Base-by-base conservation (phyloP, 225 moss, liverwort and hornwort genomes). In the Lunularia cruciata region DNA sequence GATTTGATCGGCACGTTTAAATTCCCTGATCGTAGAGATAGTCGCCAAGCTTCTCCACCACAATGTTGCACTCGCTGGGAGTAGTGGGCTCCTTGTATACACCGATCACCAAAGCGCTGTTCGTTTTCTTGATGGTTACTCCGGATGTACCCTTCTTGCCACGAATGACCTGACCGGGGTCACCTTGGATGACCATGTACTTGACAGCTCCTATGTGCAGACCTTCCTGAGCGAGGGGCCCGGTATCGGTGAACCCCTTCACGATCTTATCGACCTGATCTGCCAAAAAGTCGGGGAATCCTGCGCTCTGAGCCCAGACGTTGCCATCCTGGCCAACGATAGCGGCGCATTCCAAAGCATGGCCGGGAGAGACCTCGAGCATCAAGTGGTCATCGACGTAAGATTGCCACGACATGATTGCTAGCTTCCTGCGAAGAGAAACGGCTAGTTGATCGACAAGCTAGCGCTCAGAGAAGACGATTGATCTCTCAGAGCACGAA, bases 111-210 rank as follows among this genome's bases (percentile, higher is more conserved):
- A 92, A 59, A 10, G 87, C 79, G 53, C 67, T 73, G 67, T 19
- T 65, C 7, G 74, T 78, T 79, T 80, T 86, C 76, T 84, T 84
- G 32, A 81, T 70, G 22, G 45, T 57, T 18, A 78, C 75, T 23
- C 90, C 90, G 45, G 82, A 85, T 32, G 60, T 0, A 33, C 82
- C 87, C 81, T 84, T 87, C 66, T 89, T 92, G 23, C 87, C 87
- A 36, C 89, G 89, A 48, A 92, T 80, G 47, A 89, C 89, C 37
- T 75, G 73, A 37, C 89, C 87, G 43, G 73, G 52, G 43, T 87
- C 87, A 47, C 92, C 92, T 79, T 87, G 84, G 51, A 92, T 12
- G 43, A 92, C 89, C 87, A 89, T 79, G 64, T 89, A 87, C 78
- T 89, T 92, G 6, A 4, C 31, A 30, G 84, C 87, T 33, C 86